Percentiles rank a stretch among this genome's conserved stretches.
These are phyloP conservation scores for Pleurotus pulmonarius DNA, from an alignment of 768 basidiomycete genomes.

Conservation along the genomic window DNA sequence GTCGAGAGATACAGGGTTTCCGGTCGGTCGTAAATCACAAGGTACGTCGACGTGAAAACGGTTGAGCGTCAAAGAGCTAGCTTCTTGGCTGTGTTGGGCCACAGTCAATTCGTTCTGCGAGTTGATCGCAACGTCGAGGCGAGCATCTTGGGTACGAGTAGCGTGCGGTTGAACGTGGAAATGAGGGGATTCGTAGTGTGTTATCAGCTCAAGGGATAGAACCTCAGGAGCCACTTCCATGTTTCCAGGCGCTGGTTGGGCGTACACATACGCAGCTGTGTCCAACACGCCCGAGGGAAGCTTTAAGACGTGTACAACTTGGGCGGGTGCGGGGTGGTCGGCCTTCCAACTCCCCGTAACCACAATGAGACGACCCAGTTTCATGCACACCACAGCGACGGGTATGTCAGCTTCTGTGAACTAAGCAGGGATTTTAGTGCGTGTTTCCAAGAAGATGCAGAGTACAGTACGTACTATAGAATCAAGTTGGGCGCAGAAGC, in stretches of 20 bases:
- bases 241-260: not conserved
- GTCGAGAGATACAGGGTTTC: not conserved
- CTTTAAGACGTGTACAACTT: not conserved
- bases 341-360: not conserved
- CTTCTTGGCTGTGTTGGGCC: not conserved
- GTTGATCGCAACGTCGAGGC: not conserved
- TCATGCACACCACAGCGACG: not conserved
- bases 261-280: no score
- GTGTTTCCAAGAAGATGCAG: not conserved
- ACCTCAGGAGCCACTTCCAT: not conserved
- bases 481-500: not conserved
- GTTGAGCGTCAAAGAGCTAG: not conserved
- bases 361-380: not conserved
- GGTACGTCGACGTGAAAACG: not conserved
- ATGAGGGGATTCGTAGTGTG: not conserved
- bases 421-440: not conserved
- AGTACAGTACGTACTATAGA: not conserved
- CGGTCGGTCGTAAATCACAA: not conserved
- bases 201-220: not conserved
- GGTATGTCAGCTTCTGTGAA: not conserved
- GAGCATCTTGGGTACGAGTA: not conserved
- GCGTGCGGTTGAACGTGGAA: not conserved
- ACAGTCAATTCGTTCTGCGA: not conserved
- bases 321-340: not conserved
- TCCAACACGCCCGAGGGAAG: not conserved